Percentiles rank a stretch among this genome's conserved stretches.
phyloP scores from a whole-genome alignment of 2,329 filamentous ascomycete species.

The Westerdykella ornata region DNA sequence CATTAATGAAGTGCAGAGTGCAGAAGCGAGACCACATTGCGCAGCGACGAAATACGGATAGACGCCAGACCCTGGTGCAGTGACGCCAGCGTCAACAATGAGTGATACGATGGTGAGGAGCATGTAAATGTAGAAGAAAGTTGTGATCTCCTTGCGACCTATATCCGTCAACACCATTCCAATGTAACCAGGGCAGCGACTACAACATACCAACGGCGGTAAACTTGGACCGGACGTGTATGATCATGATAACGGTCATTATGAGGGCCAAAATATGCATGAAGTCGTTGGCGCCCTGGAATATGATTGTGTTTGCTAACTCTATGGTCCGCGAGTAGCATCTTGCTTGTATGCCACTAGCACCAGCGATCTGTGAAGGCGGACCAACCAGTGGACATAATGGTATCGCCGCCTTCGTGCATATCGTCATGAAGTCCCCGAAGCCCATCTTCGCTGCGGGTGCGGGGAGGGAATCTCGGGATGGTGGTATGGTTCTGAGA shows the following conservation, averaged over 20 bases:
- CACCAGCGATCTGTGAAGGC: slow-evolving; percentile 59
- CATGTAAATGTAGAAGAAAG: slow-evolving; percentile 97
- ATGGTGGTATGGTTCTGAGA: background rate
- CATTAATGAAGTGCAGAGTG: slow-evolving; percentile 78
- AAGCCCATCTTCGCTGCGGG: slow-evolving; percentile 59
- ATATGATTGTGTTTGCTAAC: slow-evolving; percentile 96
- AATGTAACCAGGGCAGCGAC: background rate
- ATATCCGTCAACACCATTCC: slow-evolving; percentile 48
- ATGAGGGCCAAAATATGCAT: slow-evolving; percentile 84
- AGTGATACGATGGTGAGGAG: slow-evolving; percentile 82
- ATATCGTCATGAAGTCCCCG: slow-evolving; percentile 83
- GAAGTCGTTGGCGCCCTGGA: slow-evolving; percentile 82
- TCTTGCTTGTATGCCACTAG: slow-evolving; percentile 70
- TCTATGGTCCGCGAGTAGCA: slow-evolving; percentile 96
- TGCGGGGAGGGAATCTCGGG: slow-evolving; percentile 1
- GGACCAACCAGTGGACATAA: slow-evolving; percentile 80
- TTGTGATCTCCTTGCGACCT: slow-evolving; percentile 67
- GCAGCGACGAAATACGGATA: slow-evolving; percentile 89
- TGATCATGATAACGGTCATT: slow-evolving; percentile 96
- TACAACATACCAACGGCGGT: slow-evolving; percentile 77
- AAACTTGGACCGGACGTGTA: slow-evolving; percentile 95
- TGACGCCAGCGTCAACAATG: slow-evolving; percentile 84
- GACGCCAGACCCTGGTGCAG: slow-evolving; percentile 69
- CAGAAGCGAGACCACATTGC: slow-evolving; percentile 77
- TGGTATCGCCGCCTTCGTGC: slow-evolving; percentile 75